phyloP scores from a whole-genome alignment of 139 green algal species.

The Dunaliella primolecta region DNA sequence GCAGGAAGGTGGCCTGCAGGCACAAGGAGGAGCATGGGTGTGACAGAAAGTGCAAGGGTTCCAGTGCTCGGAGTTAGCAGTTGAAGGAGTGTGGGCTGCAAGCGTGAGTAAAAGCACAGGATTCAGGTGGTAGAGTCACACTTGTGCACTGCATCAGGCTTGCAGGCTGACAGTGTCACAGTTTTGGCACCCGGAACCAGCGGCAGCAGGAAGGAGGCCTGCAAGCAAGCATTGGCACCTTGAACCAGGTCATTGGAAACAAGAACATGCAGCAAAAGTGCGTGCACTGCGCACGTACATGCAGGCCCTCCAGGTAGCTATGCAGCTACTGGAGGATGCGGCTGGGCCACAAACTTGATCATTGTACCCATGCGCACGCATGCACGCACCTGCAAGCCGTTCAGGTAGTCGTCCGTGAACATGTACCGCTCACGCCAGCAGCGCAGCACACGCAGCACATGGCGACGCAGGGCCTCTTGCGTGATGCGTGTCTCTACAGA shows the following conservation, averaged over 20 bases:
- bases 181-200: too few species aligned
- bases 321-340: background rate
- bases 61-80: too few species aligned
- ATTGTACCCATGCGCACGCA: background rate
- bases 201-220: background rate
- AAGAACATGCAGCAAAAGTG: background rate
- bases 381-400: conserved; percentile 70
- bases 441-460: conserved; percentile 80
- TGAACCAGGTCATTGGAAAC: background rate
- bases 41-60: too few species aligned
- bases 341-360: background rate
- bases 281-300: background rate
- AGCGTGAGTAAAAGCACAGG: too few species aligned
- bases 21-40: too few species aligned
- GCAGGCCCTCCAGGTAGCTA: background rate
- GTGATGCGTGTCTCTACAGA: conserved; percentile 34
- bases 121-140: too few species aligned
- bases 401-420: conserved; percentile 86
- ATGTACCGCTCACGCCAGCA: conserved; percentile 83
- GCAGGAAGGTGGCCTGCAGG: conserved; percentile 32
- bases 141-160: background rate
- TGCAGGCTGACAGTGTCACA: too few species aligned
- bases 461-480: conserved; percentile 62
- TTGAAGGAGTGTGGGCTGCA: too few species aligned
- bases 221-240: background rate